Evolutionary conservation across 1,284 basidiomycete genomes (phyloP), one percentile per base, ranked within the genome.

Genomic region (Malassezia arunalokei): DNA sequence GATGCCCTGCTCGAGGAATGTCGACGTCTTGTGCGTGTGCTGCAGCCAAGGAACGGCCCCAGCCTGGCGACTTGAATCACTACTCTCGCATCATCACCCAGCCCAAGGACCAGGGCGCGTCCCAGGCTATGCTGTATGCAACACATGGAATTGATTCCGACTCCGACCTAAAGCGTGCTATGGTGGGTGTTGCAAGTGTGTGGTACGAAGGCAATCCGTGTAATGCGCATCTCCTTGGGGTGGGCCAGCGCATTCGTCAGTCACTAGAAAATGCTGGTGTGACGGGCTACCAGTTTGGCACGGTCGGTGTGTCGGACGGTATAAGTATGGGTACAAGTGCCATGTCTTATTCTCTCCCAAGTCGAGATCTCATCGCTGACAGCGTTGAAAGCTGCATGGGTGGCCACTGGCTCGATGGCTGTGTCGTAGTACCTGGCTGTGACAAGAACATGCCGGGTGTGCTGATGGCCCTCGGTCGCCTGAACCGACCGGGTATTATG

Each of bases 371-470:
- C 24, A 73, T 73, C 38, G 70, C 70, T 20, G 70, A 73, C 54
- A 64, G 60, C 37, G 69, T 73, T 43, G 71, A 73, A 47, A 61
- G 58, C 33, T 68, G 65, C 12, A 60, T 63, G 43, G 68, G 68
- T 45, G 71, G 68, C 12, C 71, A 73, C 52, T 73, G 69, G 69
- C 65, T 72, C 41, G 71, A 73, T 37, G 71, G 69, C 12, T 51
- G 48, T 32, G 69, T 73, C 37, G 62, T 63, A 7, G 64, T 73
- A 28, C 71, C 71, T 8, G 69, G 69, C 30, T 73, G 71, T 47
- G 71, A 73, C 60, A 73, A 73, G 58, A 73, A 73, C 57, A 73
- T 73, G 70, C 70, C 70, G 27, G 70, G 70, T 59, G 68, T 71
- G 5, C 57, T 73, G 8, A 73, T 73, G 62, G 70, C 67, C 3